Conservation (phyloP, 2,329 filamentous ascomycete genomes). For the Talaromyces albobiverticillius region DNA sequence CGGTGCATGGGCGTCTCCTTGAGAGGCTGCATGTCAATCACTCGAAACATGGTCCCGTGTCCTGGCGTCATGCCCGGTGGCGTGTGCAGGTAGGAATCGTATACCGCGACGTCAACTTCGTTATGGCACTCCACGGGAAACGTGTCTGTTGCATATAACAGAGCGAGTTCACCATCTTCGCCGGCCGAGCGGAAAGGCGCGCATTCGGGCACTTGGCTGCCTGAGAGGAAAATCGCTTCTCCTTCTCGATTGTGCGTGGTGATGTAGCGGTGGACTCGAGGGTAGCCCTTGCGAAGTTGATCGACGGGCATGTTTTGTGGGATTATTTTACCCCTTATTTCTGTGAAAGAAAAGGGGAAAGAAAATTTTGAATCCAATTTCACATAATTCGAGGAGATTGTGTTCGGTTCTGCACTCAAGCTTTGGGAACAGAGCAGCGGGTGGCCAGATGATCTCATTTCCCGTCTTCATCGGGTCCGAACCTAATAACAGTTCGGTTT, state of each 20-base stretch:
- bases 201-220: conserved; percentile 31
- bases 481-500: background rate
- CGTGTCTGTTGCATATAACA: conserved; percentile 28
- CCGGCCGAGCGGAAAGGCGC: conserved; percentile 27
- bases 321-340: too few species aligned
- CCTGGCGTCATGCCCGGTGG: conserved; percentile 31
- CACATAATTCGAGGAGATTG: too few species aligned
- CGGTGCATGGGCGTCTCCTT: conserved; percentile 35
- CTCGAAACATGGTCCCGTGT: conserved; percentile 31
- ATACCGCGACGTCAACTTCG: conserved; percentile 32
- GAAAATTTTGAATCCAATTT: too few species aligned
- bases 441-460: conserved; percentile 12
- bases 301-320: background rate
- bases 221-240: conserved; percentile 34
- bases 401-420: too few species aligned
- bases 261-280: conserved; percentile 35
- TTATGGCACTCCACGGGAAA: conserved; percentile 27
- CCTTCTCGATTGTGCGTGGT: conserved; percentile 37
- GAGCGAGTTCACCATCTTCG: conserved; percentile 30
- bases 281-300: conserved; percentile 25
- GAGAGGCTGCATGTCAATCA: conserved; percentile 34
- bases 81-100: conserved; percentile 31
- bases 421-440: too few species aligned
- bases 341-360: background rate
- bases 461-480: background rate